Base-by-base conservation (phyloP, 2,329 filamentous ascomycete species). In the Calonectria pteridis region DNA sequence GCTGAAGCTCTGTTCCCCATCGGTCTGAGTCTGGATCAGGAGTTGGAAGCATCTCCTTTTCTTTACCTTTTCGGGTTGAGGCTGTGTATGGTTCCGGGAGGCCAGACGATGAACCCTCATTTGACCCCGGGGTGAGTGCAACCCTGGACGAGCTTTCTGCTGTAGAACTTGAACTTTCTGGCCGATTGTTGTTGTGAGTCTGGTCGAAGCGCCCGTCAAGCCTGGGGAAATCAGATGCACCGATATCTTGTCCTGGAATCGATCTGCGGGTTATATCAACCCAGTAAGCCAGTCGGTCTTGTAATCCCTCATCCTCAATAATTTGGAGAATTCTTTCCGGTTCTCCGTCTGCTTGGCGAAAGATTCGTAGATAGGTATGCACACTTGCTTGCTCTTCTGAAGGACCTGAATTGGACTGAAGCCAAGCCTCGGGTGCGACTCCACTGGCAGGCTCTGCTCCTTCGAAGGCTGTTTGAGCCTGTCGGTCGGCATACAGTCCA, bases 211-310 rank as follows among this genome's bases (percentile, higher is more conserved):
- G 62, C n/a, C 71, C 55, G 50, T 28, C 53, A 40, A 64, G 35
- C 5, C 46, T n/a, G n/a, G 49, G 53, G 7, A 75, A 40, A 18
- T 68, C 64, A 31, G 70, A 49, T 20, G 46, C 31, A 14, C 13
- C 43, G 16, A 55, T 66, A 7, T 77, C 74, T 40, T 75, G 71
- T 14, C 73, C 73, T 11, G 64, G 69, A 53, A 79, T 74, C 82
- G 79, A 78, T 51, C 77, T 77, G 6, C 78, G 86, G 74, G 91
- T 90, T 29, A 90, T 85, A 37, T 88, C 86, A 14, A 93, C 87
- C 86, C 92, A 91, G 81, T 91, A 91, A 14, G 86, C 85, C 40
- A 94, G 86, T 64, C 89, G 88, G 14, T 91, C 89, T 69, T 90
- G 87, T 2, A 91, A 86, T 6, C 89, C 87, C 77, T 93, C 91